phyloP scores from a whole-genome alignment of 1,284 basidiomycete genomes.

The Exsudoporus floridanus region DNA sequence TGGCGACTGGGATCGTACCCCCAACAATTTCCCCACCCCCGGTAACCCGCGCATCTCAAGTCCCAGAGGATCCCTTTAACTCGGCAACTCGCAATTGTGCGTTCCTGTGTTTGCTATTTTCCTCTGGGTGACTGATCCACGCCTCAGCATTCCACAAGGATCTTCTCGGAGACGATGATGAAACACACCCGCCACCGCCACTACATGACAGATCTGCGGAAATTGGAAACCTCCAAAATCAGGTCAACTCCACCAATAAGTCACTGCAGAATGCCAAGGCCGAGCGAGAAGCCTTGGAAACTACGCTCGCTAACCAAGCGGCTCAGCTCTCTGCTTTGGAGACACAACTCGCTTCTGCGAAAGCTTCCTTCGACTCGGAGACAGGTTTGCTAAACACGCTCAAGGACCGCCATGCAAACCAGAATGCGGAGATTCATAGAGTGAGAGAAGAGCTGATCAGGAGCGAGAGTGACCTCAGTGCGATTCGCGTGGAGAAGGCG shows the following conservation, averaged over 20 bases:
- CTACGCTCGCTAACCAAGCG: slow-evolving; percentile 60
- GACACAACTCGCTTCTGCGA: slow-evolving; percentile 73
- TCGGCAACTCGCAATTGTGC: slow-evolving; percentile 29
- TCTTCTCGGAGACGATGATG: slow-evolving; percentile 73
- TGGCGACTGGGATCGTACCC: slow-evolving; percentile 26
- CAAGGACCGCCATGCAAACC: slow-evolving; percentile 69
- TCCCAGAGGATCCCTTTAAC: slow-evolving; percentile 44
- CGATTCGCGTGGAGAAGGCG: slow-evolving; percentile 84
- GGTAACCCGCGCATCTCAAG: slow-evolving; percentile 23
- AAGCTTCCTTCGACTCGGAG: slow-evolving; percentile 85
- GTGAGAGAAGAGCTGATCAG: slow-evolving; percentile 81
- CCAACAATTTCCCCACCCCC: slow-evolving; percentile 19
- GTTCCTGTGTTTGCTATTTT: slow-evolving; percentile 13
- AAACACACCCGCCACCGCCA: slow-evolving; percentile 45
- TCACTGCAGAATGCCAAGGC: slow-evolving; percentile 61
- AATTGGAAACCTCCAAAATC: slow-evolving; percentile 84
- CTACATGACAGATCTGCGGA: slow-evolving; percentile 74
- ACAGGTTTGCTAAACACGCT: slow-evolving; percentile 72
- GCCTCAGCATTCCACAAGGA: slow-evolving; percentile 41
- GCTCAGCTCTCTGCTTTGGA: slow-evolving; percentile 71
- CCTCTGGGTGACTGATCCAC: slow-evolving; percentile 17
- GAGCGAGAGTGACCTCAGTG: slow-evolving; percentile 91
- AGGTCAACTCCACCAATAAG: slow-evolving; percentile 76
- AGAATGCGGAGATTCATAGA: slow-evolving; percentile 75
- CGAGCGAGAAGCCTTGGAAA: slow-evolving; percentile 60